Conservation (phyloP, 2,329 filamentous ascomycete genomes). For the Calonectria ilicicola region DNA sequence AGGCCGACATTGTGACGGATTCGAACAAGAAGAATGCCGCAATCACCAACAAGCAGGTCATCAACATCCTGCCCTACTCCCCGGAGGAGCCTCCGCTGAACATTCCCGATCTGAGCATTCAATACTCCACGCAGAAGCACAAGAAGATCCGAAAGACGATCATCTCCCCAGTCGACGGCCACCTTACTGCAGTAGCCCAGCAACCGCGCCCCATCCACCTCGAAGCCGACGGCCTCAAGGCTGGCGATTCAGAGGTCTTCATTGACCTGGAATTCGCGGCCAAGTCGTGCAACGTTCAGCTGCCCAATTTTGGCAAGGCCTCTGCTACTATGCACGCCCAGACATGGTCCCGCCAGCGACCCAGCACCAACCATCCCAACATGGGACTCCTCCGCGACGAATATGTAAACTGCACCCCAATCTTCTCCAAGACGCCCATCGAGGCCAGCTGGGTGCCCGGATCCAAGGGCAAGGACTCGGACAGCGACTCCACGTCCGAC, state of each 20-base stretch:
- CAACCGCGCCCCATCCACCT: conserved; percentile 35
- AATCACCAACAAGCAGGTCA: conserved; percentile 24
- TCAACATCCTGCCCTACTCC: conserved; percentile 37
- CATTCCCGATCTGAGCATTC: conserved; percentile 30
- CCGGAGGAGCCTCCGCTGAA: conserved; percentile 37
- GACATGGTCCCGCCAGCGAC: conserved; percentile 38
- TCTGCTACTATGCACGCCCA: conserved; percentile 30
- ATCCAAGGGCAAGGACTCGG: not conserved
- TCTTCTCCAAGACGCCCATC: not conserved
- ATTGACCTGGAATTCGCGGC: conserved; percentile 33
- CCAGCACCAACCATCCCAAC: conserved; percentile 32
- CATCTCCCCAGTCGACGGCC: conserved; percentile 30
- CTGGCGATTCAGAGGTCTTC: conserved; percentile 26
- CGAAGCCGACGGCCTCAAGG: conserved; percentile 27
- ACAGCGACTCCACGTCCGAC: not conserved
- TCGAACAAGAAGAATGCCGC: conserved; percentile 15
- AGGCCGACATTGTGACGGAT: conserved; percentile 19
- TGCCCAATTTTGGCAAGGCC: conserved; percentile 26
- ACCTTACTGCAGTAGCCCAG: conserved; percentile 32
- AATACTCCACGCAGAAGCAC: conserved; percentile 29
- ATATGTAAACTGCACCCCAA: not conserved
- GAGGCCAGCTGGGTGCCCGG: not conserved
- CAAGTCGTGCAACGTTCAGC: conserved; percentile 20
- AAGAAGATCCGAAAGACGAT: conserved; percentile 39
- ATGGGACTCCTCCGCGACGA: conserved; percentile 25